These are phyloP conservation scores for Auricularia sp. DNA, from an alignment of 768 basidiomycete genomes.

Conservation along the genomic window DNA sequence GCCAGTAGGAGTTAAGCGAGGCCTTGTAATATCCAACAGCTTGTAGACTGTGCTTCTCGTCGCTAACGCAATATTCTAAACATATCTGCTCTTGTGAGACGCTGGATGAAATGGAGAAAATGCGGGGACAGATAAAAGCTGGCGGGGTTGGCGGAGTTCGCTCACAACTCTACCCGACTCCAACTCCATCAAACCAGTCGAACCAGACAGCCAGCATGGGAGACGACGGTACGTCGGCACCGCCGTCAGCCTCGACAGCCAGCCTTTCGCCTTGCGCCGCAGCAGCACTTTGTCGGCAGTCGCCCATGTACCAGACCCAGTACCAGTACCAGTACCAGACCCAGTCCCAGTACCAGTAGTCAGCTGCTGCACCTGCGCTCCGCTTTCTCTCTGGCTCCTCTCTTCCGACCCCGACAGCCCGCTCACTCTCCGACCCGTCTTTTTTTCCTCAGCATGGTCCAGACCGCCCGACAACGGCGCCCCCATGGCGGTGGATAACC, in stretches of 20 bases:
- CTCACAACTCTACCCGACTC: not conserved
- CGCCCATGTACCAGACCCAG: constrained; percentile 2
- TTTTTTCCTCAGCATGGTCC: constrained; percentile 21
- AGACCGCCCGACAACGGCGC: constrained; percentile 48
- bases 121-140: too few relatives aligned
- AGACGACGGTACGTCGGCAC: constrained; percentile 10
- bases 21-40: too few relatives aligned
- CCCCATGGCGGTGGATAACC: constrained; percentile 44
- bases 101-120: too few relatives aligned
- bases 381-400: constrained; percentile 4
- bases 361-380: constrained; percentile 2
- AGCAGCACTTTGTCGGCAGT: constrained; percentile 1
- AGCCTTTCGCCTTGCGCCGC: not conserved
- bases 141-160: not conserved
- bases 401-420: constrained; percentile 5
- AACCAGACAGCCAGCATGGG: constrained; percentile 3
- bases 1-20: too few relatives aligned
- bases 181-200: not conserved
- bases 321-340: constrained; percentile 4
- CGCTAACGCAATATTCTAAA: too few relatives aligned
- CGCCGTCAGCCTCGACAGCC: constrained; percentile 6
- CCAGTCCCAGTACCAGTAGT: constrained; percentile 7
- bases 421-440: constrained; percentile 4
- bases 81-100: too few relatives aligned
- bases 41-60: too few relatives aligned